Base-by-base conservation (phyloP, 176 grass and related monocot genomes). In the Metroxylon sagu region DNA sequence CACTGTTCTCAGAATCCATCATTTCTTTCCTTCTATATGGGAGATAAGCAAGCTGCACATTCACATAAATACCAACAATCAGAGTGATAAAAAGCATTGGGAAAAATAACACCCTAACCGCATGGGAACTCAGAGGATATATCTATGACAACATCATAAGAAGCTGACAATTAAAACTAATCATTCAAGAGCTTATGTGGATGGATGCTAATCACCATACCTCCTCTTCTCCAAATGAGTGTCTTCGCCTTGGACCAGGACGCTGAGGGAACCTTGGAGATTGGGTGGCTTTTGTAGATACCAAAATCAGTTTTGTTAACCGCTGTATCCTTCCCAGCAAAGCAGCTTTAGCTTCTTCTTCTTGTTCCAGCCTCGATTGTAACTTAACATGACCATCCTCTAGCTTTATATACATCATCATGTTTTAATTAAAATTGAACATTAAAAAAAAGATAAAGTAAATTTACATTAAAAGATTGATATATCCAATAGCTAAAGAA, bases 141-240 rank as follows among this genome's bases (percentile, higher is more conserved):
- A 43, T 43, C 10, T 43, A 43, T 43, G 35, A 43, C 35, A 43
- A 43, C 5, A 43, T 43, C 35, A 43, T 43, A 12, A 63, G 63
- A 70, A 54, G 30, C 18, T 3, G 2, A 16, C 17, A 50, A 65
- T 16, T 51, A 51, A 28, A 59, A 63, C 4, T 53, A 53, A 10
- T 16, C 30, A 53, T 53, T 56, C 17, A 56, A 68, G 65, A 56
- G 19, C 29, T 25, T 52, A 55, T 48, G 19, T 28, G 16, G 51
- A 56, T 55, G 3, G 5, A 68, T 21, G 39, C 50, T 48, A 21
- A 69, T 54, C 55, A 65, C 3, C 28, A 68, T n/a, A 98, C 94
- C 94, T 98, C 94, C 69, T 98, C 94, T 88, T 98, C 94, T 53
- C 94, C 94, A 80, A 98, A 98, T 73, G 94, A 98, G 77, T 98